These are phyloP conservation scores for Microbotryum scabiosae DNA, from an alignment of 1,284 basidiomycete genomes.

Conservation along the genomic window DNA sequence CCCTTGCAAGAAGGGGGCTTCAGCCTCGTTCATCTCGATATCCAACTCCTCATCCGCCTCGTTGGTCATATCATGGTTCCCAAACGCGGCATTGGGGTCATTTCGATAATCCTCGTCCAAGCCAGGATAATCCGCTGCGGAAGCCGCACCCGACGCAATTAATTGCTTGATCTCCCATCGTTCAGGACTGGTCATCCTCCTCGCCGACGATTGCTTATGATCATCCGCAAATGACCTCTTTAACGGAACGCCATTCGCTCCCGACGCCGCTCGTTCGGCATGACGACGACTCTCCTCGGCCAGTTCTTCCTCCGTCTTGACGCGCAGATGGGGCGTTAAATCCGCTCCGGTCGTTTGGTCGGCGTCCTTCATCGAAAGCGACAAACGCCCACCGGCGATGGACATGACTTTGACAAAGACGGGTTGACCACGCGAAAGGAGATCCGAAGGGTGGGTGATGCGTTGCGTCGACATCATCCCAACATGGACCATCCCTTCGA, in stretches of 20 bases:
- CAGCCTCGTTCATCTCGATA: constrained; percentile 93
- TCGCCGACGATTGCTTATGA: constrained; percentile 54
- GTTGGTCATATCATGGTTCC: constrained; percentile 44
- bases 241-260: constrained; percentile 45
- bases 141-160: constrained; percentile 87
- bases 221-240: constrained; percentile 43
- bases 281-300: constrained; percentile 60
- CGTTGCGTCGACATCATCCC: constrained; percentile 72
- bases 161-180: constrained; percentile 99
- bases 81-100: constrained; percentile 42
- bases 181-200: constrained; percentile 90
- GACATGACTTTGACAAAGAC: constrained; percentile 97
- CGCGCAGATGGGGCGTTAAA: constrained; percentile 82
- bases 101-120: constrained; percentile 82
- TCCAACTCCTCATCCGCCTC: constrained; percentile 94
- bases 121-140: constrained; percentile 91
- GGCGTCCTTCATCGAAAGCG: constrained; percentile 95
- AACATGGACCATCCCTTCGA: constrained; percentile 93
- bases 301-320: constrained; percentile 85
- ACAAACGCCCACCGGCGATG: constrained; percentile 66
- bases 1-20: constrained; percentile 90
- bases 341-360: constrained; percentile 85
- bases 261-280: constrained; percentile 52
- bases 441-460: constrained; percentile 76
- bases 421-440: constrained; percentile 69